A percentile compares a stretch with the other conserved stretches of the same genome.
phyloP scores from a whole-genome alignment of 305 asterid genomes.

The Nicotiana rustica region DNA sequence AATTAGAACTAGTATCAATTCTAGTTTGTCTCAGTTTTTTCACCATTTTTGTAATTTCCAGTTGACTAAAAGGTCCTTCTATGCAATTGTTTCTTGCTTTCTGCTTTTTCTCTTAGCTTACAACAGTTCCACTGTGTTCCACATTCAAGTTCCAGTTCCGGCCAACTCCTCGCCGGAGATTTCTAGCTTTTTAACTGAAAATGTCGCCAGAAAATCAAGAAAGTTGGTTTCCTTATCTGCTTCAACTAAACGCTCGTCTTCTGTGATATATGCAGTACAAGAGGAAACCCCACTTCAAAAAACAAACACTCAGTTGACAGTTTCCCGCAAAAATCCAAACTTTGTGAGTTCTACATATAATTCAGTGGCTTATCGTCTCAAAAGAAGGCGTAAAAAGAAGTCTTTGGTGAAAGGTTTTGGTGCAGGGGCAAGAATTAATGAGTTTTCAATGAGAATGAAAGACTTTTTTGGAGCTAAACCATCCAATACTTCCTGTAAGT shows the following conservation, averaged over 20 bases:
- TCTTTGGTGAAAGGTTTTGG: conserved; percentile 44
- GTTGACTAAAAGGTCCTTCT: conserved; percentile 56
- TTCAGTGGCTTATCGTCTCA: conserved; percentile 38
- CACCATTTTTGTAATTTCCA: conserved; percentile 34
- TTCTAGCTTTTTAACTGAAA: conserved; percentile 51
- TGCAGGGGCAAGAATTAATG: conserved; percentile 40
- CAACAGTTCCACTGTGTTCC: conserved; percentile 66
- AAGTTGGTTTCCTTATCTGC: conserved; percentile 45
- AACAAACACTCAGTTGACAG: conserved; percentile 46
- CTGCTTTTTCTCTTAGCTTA: conserved; percentile 69
- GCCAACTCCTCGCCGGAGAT: conserved; percentile 46
- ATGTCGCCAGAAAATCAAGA: conserved; percentile 54
- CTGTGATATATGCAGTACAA: conserved; percentile 43
- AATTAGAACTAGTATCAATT: background rate
- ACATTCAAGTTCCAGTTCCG: conserved; percentile 58
- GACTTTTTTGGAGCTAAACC: conserved; percentile 57
- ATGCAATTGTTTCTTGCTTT: conserved; percentile 56
- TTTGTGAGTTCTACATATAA: conserved; percentile 44
- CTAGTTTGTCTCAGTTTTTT: conserved; percentile 43
- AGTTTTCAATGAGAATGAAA: conserved; percentile 59
- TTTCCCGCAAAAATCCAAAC: conserved; percentile 53
- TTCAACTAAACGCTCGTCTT: conserved; percentile 44
- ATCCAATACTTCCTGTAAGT: conserved; percentile 55
- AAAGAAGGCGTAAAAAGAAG: conserved; percentile 45
- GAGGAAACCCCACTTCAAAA: conserved; percentile 47